phyloP scores from a whole-genome alignment of 768 basidiomycete genomes.

The Mycena venus region DNA sequence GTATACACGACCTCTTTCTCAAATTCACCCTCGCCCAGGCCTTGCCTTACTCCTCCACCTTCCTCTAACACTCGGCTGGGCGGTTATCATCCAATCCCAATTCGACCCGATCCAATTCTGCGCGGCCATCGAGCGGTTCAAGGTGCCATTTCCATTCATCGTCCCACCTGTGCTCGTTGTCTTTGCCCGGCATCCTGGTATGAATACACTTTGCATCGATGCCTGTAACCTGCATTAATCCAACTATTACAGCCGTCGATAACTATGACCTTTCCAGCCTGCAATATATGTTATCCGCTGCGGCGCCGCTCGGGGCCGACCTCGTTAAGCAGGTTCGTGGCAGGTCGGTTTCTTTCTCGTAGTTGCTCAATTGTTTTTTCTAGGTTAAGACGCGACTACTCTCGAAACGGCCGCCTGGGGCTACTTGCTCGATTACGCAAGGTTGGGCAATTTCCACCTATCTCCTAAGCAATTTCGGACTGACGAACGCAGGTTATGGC shows the following conservation, averaged over 20 bases:
- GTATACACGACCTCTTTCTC: no score
- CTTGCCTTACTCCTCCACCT: constrained; percentile 72
- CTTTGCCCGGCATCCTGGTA: constrained; percentile 77
- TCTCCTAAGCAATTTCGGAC: background rate
- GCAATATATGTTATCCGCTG: constrained; percentile 73
- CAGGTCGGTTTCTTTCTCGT: background rate
- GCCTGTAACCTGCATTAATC: background rate
- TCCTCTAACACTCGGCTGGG: constrained; percentile 62
- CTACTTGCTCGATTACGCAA: constrained; percentile 60
- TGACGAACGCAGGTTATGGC: constrained; percentile 67
- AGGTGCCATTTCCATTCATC: constrained; percentile 66
- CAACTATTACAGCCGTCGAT: constrained; percentile 62
- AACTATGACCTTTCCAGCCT: constrained; percentile 77
- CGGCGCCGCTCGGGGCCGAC: constrained; percentile 82
- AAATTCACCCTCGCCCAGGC: constrained; percentile 48
- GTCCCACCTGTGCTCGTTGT: constrained; percentile 89
- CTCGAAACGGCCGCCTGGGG: constrained; percentile 54
- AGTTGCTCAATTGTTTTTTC: background rate
- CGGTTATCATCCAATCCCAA: constrained; percentile 70
- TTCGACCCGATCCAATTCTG: constrained; percentile 83
- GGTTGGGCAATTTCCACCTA: constrained; percentile 49
- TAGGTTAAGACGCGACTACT: constrained; percentile 54
- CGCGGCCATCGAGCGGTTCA: constrained; percentile 73
- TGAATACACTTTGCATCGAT: constrained; percentile 35
- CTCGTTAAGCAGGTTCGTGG: constrained; percentile 64